These are phyloP conservation scores for Hanseniaspora vineae DNA, from an alignment of 805 yeast species.

Conservation along the genomic window DNA sequence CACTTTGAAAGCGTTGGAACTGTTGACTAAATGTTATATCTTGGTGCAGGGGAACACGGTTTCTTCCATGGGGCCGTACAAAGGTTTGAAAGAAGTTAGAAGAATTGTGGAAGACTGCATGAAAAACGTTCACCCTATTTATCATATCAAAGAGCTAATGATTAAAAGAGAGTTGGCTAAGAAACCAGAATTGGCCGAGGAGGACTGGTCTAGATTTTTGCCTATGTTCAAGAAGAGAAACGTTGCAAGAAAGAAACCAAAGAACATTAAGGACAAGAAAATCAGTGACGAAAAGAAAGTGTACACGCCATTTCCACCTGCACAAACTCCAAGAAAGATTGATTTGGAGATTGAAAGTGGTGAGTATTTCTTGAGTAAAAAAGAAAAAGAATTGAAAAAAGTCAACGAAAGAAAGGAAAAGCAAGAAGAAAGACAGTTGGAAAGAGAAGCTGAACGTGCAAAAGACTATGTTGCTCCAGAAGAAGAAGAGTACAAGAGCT, in stretches of 20 bases:
- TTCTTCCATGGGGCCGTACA: slow-evolving; percentile 91
- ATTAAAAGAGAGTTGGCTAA: slow-evolving; percentile 89
- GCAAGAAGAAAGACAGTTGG: slow-evolving; percentile 57
- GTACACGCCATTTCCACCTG: slow-evolving; percentile 99
- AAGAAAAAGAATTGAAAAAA: slow-evolving; percentile 61
- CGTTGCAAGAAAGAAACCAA: slow-evolving; percentile 85
- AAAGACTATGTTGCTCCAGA: slow-evolving; percentile 80
- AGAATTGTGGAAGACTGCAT: slow-evolving; percentile 96
- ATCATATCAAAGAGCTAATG: slow-evolving; percentile 94
- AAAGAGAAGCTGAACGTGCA: slow-evolving; percentile 54
- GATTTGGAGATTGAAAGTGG: slow-evolving; percentile 97
- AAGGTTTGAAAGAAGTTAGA: slow-evolving; percentile 82
- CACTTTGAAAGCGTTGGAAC: slow-evolving; percentile 88
- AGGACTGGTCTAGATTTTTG: slow-evolving; percentile 92
- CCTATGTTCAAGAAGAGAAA: slow-evolving; percentile 95
- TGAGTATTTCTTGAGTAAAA: slow-evolving; percentile 87
- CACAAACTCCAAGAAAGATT: slow-evolving; percentile 90
- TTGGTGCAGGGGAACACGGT: slow-evolving; percentile 97
- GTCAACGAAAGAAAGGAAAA: slow-evolving; percentile 66
- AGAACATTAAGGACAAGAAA: slow-evolving; percentile 39
- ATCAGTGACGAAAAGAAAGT: slow-evolving; percentile 39
- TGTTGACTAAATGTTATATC: slow-evolving; percentile 89
- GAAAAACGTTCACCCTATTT: slow-evolving; percentile 95
- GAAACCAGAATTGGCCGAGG: slow-evolving; percentile 89
- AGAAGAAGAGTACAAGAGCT: slow-evolving; percentile 45